Evolutionary conservation across 108 stramenopile species (phyloP), one percentile per base, ranked within the genome.

Genomic region (Pseudonitzschia multiseries): DNA sequence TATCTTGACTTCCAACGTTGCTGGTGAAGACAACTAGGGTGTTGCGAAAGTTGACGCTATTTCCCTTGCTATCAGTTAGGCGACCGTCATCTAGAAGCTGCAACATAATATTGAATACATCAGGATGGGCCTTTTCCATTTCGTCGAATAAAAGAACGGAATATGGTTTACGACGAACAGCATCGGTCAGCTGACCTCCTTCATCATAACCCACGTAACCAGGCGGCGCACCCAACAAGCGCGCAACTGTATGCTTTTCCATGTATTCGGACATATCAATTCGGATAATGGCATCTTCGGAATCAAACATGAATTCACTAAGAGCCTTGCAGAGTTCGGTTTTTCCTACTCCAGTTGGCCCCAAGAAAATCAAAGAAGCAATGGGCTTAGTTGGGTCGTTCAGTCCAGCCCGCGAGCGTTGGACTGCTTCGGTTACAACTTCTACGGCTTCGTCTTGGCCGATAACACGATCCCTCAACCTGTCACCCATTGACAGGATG

Each of bases 111-210:
- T 98, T 98, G 81, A 98, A 97, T 12, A 99, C 97, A 75, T 98
- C 97, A 5, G 90, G 87, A 67, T 99, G 99, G 3, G 99, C 99
- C 85, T 99, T 99, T 71, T 99, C 99, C 89, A 99, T 96, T 75
- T 99, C 99, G 67, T 99, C 99, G 60, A 99, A 97, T 20, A 99
- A 74, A 22, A 99, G 67, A 21, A 99, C 98, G 17, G 94, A 85
- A 77, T 99, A 99, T 5, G 99, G 99, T 29, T 93, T 89, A 32
- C 97, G 89, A 21, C 97, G 88, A 29, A 99, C 93, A 17, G 98
- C 98, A 69, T 99, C 98, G 21, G 99, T 99, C 51, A 99, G 91
- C 77, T 99, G 98, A 27, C 99, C 99, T 51, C 99, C 99, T 75
- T 97, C 96, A 44, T 99, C 98, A 76, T 98, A 96, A 14, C 98